phyloP scores from a whole-genome alignment of 177 flowering plant species.

The Telopea speciosissima region DNA sequence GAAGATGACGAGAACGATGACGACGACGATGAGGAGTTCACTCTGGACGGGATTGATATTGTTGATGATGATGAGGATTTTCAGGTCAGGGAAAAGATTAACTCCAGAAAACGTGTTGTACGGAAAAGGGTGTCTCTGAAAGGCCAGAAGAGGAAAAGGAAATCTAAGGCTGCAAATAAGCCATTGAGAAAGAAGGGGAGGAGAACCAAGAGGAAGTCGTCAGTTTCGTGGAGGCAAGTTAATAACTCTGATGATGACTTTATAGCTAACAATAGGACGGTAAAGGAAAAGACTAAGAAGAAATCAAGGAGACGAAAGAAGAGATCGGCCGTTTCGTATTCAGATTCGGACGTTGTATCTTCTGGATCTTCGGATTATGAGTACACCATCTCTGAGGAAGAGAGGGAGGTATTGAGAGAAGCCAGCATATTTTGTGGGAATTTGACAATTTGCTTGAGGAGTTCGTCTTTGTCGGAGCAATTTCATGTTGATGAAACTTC shows the following conservation, averaged over 20 bases:
- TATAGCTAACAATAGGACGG: conserved; percentile 5
- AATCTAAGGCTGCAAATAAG: conserved; percentile 23
- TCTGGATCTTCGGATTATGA: conserved; percentile 68
- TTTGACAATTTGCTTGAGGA: conserved; percentile 31
- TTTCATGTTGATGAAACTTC: conserved; percentile 18
- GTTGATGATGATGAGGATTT: conserved; percentile 62
- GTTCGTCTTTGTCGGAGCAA: conserved; percentile 29
- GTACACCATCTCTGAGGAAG: conserved; percentile 84
- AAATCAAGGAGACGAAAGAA: conserved; percentile 29
- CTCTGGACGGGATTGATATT: conserved; percentile 44
- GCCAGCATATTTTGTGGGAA: conserved; percentile 38
- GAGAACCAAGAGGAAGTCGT: neutral
- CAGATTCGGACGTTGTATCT: conserved; percentile 61
- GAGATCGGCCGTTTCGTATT: conserved; percentile 18
- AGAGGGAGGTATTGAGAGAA: conserved; percentile 73
- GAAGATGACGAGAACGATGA: conserved; percentile 30
- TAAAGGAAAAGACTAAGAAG: conserved; percentile 27
- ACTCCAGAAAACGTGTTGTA: conserved; percentile 15
- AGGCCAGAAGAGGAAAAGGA: conserved; percentile 31
- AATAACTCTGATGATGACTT: conserved; percentile 34
- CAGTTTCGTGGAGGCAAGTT: conserved; percentile 12
- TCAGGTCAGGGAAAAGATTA: conserved; percentile 24
- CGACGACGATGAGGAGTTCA: conserved; percentile 53
- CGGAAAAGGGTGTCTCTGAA: conserved; percentile 24
- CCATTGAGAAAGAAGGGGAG: conserved; percentile 3